Conservation (phyloP, 768 basidiomycete species). For the Hebeloma cylindrosporum region DNA sequence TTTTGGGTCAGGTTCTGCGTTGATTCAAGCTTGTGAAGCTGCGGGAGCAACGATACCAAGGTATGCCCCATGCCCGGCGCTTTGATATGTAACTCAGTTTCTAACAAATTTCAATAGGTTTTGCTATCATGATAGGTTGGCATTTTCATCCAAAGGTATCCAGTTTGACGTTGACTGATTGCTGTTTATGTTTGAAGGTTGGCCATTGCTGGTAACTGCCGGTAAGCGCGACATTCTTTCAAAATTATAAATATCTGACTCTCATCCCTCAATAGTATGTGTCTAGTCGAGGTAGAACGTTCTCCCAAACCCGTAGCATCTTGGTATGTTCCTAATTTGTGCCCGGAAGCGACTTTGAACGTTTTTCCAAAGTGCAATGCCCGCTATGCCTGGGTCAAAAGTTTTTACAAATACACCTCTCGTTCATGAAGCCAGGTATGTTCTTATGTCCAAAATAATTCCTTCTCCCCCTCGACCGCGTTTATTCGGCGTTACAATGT, state of each 20-base stretch:
- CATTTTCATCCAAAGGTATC: not conserved
- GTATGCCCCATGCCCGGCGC: constrained; percentile 36
- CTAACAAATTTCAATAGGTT: constrained; percentile 48
- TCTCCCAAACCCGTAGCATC: constrained; percentile 95
- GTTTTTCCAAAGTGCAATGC: constrained; percentile 73
- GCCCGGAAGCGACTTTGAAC: not conserved
- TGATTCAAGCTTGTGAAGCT: constrained; percentile 95
- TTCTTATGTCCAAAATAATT: not conserved
- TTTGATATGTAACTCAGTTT: constrained; percentile 11
- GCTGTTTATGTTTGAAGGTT: constrained; percentile 47
- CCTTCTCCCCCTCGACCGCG: not conserved
- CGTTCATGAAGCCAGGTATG: constrained; percentile 81
- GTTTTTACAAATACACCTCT: constrained; percentile 93
- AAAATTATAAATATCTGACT: constrained; percentile 2
- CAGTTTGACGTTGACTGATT: constrained; percentile 2
- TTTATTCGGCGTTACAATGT: not conserved
- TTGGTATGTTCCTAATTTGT: constrained; percentile 49
- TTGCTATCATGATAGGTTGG: constrained; percentile 83
- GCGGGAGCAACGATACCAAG: constrained; percentile 81
- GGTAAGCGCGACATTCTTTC: constrained; percentile 47
- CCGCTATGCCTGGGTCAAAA: constrained; percentile 91
- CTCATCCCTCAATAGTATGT: constrained; percentile 66
- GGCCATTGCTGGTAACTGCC: constrained; percentile 97
- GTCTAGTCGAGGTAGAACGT: constrained; percentile 94
- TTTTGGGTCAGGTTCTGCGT: constrained; percentile 68